Percentiles rank a stretch among this genome's conserved stretches.
Evolutionary conservation across 495 filamentous ascomycete species (phyloP).

Genomic region (Hypoxylon cercidicola): DNA sequence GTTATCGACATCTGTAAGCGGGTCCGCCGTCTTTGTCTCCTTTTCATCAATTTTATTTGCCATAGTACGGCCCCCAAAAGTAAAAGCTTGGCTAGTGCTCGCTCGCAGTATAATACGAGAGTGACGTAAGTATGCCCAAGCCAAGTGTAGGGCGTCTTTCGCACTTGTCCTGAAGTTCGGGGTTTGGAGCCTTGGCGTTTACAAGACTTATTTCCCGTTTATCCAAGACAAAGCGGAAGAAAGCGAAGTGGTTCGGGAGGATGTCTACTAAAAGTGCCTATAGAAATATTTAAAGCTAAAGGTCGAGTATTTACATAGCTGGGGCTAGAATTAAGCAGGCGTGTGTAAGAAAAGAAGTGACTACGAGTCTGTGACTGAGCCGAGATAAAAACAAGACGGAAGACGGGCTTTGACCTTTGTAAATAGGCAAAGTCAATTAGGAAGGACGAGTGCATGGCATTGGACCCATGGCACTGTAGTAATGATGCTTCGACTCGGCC

Average conservation of each 20-base stretch:
- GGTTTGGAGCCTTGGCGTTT: not conserved
- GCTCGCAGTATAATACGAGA: slow-evolving; percentile 20
- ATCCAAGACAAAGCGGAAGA: slow-evolving; percentile 14
- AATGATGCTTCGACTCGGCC: slow-evolving; percentile 48
- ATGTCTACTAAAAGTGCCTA: not conserved
- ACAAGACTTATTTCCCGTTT: not conserved
- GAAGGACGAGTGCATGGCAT: slow-evolving; percentile 20
- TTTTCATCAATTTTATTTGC: slow-evolving; percentile 44
- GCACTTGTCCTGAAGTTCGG: too few relatives aligned
- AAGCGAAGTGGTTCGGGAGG: not conserved
- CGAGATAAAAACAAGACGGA: not conserved
- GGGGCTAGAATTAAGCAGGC: not conserved
- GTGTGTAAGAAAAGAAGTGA: not conserved
- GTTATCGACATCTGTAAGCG: slow-evolving; percentile 32
- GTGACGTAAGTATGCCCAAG: slow-evolving; percentile 6
- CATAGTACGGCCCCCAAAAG: slow-evolving; percentile 33
- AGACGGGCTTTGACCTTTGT: not conserved
- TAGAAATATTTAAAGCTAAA: not conserved
- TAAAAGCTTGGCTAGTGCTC: slow-evolving; percentile 6
- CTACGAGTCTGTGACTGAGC: not conserved
- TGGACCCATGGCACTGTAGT: slow-evolving; percentile 1
- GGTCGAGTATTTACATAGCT: not conserved
- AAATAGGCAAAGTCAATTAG: slow-evolving; percentile 20
- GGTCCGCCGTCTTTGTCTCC: slow-evolving; percentile 36
- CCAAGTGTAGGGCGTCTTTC: not conserved